phyloP scores from a whole-genome alignment of 2,329 filamentous ascomycete species.

The Samsoniella hepiali region DNA sequence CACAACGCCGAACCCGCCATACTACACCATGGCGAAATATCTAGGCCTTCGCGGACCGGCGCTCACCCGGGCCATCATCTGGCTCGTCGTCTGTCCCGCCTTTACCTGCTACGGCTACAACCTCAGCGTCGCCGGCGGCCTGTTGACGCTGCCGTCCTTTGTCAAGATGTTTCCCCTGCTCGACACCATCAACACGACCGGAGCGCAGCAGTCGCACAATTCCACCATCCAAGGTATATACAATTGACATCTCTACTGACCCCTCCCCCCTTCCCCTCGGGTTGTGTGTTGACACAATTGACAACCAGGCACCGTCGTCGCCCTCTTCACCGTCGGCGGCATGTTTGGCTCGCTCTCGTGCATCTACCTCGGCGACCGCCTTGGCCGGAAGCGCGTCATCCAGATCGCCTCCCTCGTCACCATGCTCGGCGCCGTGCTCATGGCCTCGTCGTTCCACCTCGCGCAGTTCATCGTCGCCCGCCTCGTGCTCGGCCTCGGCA shows the following conservation, averaged over 20 bases:
- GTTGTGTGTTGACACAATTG: neutral
- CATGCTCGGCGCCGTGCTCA: slow-evolving; percentile 51
- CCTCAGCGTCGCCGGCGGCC: slow-evolving; percentile 67
- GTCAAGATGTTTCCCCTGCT: slow-evolving; percentile 50
- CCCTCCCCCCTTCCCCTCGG: neutral
- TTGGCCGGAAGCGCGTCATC: slow-evolving; percentile 56
- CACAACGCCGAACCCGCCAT: neutral
- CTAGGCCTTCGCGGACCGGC: slow-evolving; percentile 37
- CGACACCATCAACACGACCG: slow-evolving; percentile 48
- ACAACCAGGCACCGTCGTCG: slow-evolving; percentile 41
- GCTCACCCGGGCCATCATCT: slow-evolving; percentile 37
- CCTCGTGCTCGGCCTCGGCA: slow-evolving; percentile 51
- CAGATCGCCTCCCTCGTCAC: slow-evolving; percentile 51
- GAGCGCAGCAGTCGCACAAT: slow-evolving; percentile 35
- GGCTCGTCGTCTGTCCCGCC: slow-evolving; percentile 41
- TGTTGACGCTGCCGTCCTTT: slow-evolving; percentile 61
- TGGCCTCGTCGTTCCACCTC: slow-evolving; percentile 46
- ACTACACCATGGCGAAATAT: slow-evolving; percentile 22
- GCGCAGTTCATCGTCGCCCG: slow-evolving; percentile 39
- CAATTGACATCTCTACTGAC: neutral
- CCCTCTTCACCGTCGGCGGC: slow-evolving; percentile 55
- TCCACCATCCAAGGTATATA: slow-evolving; percentile 42
- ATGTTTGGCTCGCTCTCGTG: slow-evolving; percentile 47
- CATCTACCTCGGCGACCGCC: slow-evolving; percentile 51
- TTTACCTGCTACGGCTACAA: slow-evolving; percentile 54